Evolutionary conservation across 176 grass and related monocot species (phyloP), one percentile per base, ranked within the genome.

Genomic region (Dendrocalamus sinicus): DNA sequence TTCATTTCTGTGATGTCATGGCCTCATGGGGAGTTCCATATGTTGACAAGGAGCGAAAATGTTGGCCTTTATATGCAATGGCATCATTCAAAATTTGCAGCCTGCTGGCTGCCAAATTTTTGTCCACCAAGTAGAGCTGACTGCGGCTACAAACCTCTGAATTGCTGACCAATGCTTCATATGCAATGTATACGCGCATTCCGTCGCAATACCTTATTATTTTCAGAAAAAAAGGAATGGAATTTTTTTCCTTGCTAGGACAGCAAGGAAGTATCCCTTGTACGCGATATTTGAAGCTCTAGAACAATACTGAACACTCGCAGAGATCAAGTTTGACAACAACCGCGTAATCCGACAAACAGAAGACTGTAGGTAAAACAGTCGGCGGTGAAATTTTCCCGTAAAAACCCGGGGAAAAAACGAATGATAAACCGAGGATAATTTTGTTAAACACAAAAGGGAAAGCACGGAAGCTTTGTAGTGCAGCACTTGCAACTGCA

Each of bases 401-500:
- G 35, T 46, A 9, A 55, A 85, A 45, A 20, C 24, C 12, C 9
- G 22, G 10, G 2, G 20, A 45, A 26, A 19, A 13, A 32, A 16
- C 17, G 3, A 8, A 55, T 8, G 48, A 22, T 53, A 20, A 12
- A 8, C 3, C 16, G 1, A 10, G 10, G 74, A 66, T 45, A 61
- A 70, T 60, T 23, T 39, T 39, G 2, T 60, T 22, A 32, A 44
- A 37, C 28, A 50, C 28, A 8, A 61, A 52, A 82, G 40, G 62
- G 7, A 67, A 41, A 67, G 63, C 79, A 43, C 15, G 30, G 67
- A 89, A 19, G 83, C 88, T 86, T 86, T 81, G 83, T 74, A 90
- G 88, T 86, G 83, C 88, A 82, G 88, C 88, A 90, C 64, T 86
- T 86, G 84, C 81, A 84, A 84, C 86, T 90, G 88, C 81, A 84